Percentiles rank a stretch among this genome's conserved stretches.
These are phyloP conservation scores for Glaciozyma antarctica DNA, from an alignment of 768 basidiomycete genomes.

Conservation along the genomic window DNA sequence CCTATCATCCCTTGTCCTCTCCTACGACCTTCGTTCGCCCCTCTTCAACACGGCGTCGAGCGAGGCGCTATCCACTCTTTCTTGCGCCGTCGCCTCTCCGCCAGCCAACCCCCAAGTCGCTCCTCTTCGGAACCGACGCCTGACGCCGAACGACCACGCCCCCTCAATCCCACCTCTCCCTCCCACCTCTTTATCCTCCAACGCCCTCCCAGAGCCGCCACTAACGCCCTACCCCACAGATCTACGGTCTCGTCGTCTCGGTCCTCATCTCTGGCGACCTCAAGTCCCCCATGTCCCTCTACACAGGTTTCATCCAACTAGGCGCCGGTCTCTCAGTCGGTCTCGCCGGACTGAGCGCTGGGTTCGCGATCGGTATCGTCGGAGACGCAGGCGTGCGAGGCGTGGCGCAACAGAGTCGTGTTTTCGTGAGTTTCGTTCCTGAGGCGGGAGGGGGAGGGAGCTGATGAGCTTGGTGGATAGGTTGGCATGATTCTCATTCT, in stretches of 20 bases:
- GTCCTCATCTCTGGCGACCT: constrained; percentile 83
- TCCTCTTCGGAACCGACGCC: not conserved
- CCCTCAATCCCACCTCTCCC: not conserved
- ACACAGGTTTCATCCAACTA: constrained; percentile 85
- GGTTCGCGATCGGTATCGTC: constrained; percentile 94
- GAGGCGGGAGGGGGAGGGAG: not conserved
- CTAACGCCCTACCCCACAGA: not conserved
- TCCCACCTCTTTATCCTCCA: not conserved
- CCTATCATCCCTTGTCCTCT: not conserved
- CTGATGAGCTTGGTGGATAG: constrained; percentile 21
- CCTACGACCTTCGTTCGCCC: not conserved
- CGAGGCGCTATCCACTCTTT: too few species aligned
- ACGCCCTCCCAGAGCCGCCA: not conserved
- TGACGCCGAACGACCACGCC: not conserved
- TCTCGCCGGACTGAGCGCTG: constrained; percentile 88
- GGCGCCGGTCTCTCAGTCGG: constrained; percentile 89
- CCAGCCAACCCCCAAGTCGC: not conserved
- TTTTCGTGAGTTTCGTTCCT: constrained; percentile 40
- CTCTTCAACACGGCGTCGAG: not conserved
- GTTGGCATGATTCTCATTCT: constrained; percentile 56
- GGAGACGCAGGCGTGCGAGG: constrained; percentile 98
- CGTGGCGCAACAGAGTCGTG: constrained; percentile 91
- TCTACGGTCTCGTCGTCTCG: constrained; percentile 95
- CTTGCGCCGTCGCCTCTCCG: not conserved
- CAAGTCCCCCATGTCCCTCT: constrained; percentile 68